Conservation (phyloP, 177 flowering plant genomes). For the Tripterygium wilfordii region DNA sequence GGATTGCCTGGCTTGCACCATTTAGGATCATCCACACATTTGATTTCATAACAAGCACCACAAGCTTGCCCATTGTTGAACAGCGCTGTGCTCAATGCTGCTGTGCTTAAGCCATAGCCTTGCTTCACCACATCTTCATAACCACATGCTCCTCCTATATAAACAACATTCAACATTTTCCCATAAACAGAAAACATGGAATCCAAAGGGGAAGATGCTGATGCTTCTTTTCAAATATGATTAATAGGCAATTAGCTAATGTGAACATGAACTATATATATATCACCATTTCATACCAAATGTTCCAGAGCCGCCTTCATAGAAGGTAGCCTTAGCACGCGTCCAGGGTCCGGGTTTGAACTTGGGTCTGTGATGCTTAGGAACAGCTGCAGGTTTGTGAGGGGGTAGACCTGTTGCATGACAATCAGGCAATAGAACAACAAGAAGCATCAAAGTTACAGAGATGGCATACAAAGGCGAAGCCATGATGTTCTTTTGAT, state of each 20-base stretch:
- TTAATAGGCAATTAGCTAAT: too few relatives aligned
- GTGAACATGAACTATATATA: too few relatives aligned
- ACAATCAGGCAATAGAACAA: neutral
- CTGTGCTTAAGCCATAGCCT: constrained; percentile 36
- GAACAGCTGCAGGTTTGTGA: neutral
- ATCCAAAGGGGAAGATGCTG: too few relatives aligned
- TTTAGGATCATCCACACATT: constrained; percentile 33
- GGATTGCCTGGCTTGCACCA: constrained; percentile 54
- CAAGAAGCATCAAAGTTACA: constrained; percentile 5
- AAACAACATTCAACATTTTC: neutral
- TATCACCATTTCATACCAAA: constrained; percentile 31
- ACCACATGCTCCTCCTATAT: constrained; percentile 45
- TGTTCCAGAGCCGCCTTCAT: constrained; percentile 38
- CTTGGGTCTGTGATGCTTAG: constrained; percentile 15
- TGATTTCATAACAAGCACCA: constrained; percentile 50
- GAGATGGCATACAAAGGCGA: constrained; percentile 12
- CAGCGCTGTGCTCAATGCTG: constrained; percentile 34
- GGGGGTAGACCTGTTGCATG: neutral
- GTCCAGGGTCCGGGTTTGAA: constrained; percentile 44
- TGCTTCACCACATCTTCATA: constrained; percentile 22
- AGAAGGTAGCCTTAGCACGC: constrained; percentile 42
- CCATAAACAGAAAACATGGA: too few relatives aligned
- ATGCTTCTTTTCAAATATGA: too few relatives aligned
- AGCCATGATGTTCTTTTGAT: constrained; percentile 16
- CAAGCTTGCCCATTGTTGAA: constrained; percentile 38